Percentiles rank a stretch among this genome's conserved stretches.
Evolutionary conservation across 75 land plant genomes (phyloP).

Genomic region (Cryptomeria japonica): DNA sequence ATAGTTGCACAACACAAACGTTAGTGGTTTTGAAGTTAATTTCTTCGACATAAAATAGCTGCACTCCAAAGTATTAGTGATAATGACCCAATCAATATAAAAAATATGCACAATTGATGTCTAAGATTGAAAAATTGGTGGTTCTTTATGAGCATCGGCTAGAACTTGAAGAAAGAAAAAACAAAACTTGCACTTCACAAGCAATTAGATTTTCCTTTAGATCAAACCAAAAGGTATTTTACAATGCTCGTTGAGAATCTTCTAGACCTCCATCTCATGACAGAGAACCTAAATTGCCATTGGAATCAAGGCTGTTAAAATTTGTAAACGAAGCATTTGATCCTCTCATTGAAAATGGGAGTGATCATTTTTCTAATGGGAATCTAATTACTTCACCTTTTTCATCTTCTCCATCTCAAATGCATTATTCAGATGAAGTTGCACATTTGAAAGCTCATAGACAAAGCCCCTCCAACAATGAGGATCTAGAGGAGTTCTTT

Average conservation of each 20-base stretch:
- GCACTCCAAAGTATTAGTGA: too few species aligned
- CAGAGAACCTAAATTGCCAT: neutral
- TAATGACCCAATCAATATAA: too few species aligned
- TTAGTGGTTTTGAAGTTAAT: too few species aligned
- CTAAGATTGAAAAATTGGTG: constrained; percentile 35
- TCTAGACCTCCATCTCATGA: constrained; percentile 37
- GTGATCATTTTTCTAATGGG: neutral
- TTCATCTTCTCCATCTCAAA: neutral
- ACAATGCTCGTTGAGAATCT: constrained; percentile 97
- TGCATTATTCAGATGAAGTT: neutral
- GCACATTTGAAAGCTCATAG: neutral
- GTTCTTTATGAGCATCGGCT: constrained; percentile 88
- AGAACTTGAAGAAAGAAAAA: constrained; percentile 86
- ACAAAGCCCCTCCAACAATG: neutral
- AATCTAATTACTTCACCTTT: neutral
- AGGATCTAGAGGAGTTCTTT: neutral
- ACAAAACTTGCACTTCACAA: constrained; percentile 84
- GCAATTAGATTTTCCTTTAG: constrained; percentile 94
- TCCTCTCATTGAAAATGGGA: neutral
- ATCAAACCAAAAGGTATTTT: constrained; percentile 98
- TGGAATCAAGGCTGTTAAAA: neutral
- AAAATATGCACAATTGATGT: too few species aligned
- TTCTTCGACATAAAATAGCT: too few species aligned
- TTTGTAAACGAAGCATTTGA: neutral
- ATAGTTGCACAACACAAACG: too few species aligned